These are phyloP conservation scores for Solanum hybrid DNA, from an alignment of 305 asterid species.

Conservation along the genomic window DNA sequence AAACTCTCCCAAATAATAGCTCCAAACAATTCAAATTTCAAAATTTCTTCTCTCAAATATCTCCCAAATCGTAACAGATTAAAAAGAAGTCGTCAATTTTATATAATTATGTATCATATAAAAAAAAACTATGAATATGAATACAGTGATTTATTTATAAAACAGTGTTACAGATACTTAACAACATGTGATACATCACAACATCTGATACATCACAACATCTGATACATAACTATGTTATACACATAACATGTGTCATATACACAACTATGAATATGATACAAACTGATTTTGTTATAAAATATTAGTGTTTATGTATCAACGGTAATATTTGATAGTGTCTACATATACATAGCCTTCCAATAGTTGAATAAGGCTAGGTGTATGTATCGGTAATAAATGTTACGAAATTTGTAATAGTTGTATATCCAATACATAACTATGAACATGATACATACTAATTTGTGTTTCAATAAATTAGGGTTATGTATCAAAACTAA, in stretches of 20 bases:
- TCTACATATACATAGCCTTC: background rate
- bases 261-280: background rate
- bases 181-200: no score
- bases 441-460: background rate
- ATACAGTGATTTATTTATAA: no score
- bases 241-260: background rate
- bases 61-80: background rate
- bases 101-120: background rate
- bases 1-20: background rate
- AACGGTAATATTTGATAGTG: background rate
- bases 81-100: no score
- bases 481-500: background rate
- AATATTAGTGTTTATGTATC: no score
- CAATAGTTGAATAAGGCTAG: background rate
- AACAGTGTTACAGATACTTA: background rate
- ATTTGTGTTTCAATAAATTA: background rate
- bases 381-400: background rate
- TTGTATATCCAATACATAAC: background rate
- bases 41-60: background rate
- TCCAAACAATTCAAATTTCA: background rate
- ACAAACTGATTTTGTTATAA: background rate
- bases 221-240: background rate
- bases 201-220: background rate
- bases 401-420: no score
- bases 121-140: no score